Base-by-base conservation (phyloP, 148 eudicot genomes). In the Rhododendron kiyosumense region DNA sequence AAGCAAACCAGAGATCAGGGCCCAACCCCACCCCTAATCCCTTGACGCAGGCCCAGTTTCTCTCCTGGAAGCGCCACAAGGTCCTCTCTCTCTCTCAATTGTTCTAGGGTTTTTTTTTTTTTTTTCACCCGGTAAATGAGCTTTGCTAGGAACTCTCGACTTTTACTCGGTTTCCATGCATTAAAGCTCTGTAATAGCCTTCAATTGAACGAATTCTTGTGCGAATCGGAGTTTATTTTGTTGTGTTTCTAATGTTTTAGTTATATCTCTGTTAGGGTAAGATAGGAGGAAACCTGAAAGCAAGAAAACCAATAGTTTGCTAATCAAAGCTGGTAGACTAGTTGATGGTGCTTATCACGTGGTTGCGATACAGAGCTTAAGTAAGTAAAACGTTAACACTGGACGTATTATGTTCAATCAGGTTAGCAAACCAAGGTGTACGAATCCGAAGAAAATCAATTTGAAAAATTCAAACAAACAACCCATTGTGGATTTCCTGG, bases 61-160 rank as follows among this genome's bases (percentile, higher is more conserved):
- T 92, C 73, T 85, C 91, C 54, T 94, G 96, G 96, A 94, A 94
- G 85, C 89, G 85, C 83, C 93, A 88, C 4, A 91, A 94, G 96
- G 96, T 89, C 12, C 14, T 61, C 38, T 88, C 83, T 75, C 51
- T 46, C 48, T 84, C 36, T 10, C 34, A 12, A 12, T 3, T 28
- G 4, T 28, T 26, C 75, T 28, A 12, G 75, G 75, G 17, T 69
- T 74, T 17, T 36, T 34, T 34, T 6, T 15, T 13, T 34, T 2
- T 15, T 13, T 15, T 52, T 48, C 51, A 7, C 10, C 75, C 24
- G 43, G 18, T 14, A 28, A 28, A 32, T 74, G 78, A 41, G 9
- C 5, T 14, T 81, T 51, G 15, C 7, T 57, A 65, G 48, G 34
- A 78, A 76, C 13, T 63, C n/a, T 69, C 2, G 57, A 34, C 20